Base-by-base conservation (phyloP, 345 rosid species). In the Passiflora organensis region DNA sequence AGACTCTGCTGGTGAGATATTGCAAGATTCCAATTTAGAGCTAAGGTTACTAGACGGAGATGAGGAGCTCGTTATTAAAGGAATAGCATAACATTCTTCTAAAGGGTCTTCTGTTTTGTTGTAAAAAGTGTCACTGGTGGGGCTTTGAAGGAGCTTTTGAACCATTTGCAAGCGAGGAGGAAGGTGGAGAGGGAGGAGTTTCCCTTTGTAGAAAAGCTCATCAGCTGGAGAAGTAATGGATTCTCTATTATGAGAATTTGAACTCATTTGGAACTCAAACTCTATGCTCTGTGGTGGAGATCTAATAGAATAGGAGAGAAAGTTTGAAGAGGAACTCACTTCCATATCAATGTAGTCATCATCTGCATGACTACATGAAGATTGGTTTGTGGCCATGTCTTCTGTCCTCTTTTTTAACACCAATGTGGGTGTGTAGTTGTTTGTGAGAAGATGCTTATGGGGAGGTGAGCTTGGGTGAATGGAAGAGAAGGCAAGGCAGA, bases 191-290 rank as follows among this genome's bases (percentile, higher is more conserved):
- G 99, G 99, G 24, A 94, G 95, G 65, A 94, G 96, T 59, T 83
- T 87, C 6, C 99, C 99, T 13, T 77, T 83, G 80, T 79, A 87
- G 81, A 94, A 94, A 32, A 94, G 99, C 57, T 94, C 95, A 43
- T 94, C 99, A 20, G 99, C 97, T 0, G 96, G 91, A 23, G 78
- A 80, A 48, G 76, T 55, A 13, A 70, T 53, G 14, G 70, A 16
- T 4, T 62, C 76, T 46, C 63, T 76, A 8, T 77, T 84, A 10
- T 48, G 52, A 50, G 82, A 63, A 59, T 73, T 47, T 54, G 79
- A 76, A 49, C 85, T 71, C 90, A 82, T 80, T 67, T 85, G 90
- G 47, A 94, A 94, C 78, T 94, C 97, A 59, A 94, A 94, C 56
- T 87, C 97, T 71, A 77, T 60, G 62, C 34, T 71, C 14, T 73